phyloP scores from a whole-genome alignment of 2,329 filamentous ascomycete species.

The Trichoderma atrobrunneum region DNA sequence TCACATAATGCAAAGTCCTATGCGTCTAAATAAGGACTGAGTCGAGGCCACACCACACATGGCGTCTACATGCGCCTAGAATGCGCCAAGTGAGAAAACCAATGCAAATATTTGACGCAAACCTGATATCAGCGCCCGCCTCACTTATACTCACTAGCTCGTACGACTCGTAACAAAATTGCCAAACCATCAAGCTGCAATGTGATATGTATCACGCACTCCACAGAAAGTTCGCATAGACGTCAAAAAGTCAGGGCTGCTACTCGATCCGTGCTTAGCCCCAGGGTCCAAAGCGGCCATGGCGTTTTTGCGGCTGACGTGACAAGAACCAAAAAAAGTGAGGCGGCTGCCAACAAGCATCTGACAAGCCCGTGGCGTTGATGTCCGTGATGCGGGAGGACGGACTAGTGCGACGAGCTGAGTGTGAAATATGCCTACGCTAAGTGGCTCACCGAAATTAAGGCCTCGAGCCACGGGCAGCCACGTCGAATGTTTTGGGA shows the following conservation, averaged over 20 bases:
- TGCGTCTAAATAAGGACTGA: neutral
- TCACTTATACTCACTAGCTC: neutral
- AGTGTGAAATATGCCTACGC: conserved; percentile 6
- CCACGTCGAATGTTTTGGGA: neutral
- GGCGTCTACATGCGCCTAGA: neutral
- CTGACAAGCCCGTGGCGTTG: conserved; percentile 5
- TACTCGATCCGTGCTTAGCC: neutral
- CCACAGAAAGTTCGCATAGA: neutral
- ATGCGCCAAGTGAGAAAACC: no score
- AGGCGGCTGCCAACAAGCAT: neutral
- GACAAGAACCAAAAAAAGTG: neutral
- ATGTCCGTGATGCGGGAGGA: neutral
- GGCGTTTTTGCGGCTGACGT: neutral
- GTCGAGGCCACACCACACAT: neutral
- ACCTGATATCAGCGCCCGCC: neutral
- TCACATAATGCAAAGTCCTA: neutral
- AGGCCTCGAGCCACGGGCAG: neutral
- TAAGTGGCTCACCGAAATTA: conserved; percentile 1
- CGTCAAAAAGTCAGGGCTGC: neutral
- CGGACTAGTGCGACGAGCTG: neutral
- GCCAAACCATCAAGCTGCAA: neutral
- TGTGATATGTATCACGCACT: neutral
- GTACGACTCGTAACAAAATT: neutral
- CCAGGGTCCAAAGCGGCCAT: neutral
- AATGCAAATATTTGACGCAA: neutral